phyloP scores from a whole-genome alignment of 2,329 filamentous ascomycete species.

The Aspergillus novoparasiticus region DNA sequence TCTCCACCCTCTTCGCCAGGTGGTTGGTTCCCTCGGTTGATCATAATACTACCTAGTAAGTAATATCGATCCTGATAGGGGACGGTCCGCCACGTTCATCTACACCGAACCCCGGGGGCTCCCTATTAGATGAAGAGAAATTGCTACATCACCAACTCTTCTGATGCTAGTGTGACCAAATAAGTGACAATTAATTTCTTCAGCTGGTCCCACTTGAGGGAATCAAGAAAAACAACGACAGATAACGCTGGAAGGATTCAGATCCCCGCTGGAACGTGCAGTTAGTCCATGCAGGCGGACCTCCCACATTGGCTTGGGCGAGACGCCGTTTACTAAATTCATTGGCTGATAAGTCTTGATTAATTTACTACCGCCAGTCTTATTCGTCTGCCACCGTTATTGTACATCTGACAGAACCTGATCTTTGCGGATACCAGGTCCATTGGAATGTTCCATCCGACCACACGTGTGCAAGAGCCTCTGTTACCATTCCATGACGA shows the following conservation, averaged over 20 bases:
- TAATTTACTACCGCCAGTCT: slow-evolving; percentile 1
- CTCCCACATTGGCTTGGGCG: neutral
- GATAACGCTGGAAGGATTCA: neutral
- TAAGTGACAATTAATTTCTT: neutral
- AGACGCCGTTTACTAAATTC: neutral
- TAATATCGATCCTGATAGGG: neutral
- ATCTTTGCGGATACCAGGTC: slow-evolving; percentile 1
- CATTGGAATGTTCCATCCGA: slow-evolving; percentile 13
- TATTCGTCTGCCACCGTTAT: slow-evolving; percentile 4
- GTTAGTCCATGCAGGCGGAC: slow-evolving; percentile 1
- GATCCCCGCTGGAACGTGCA: neutral
- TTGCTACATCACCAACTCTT: neutral
- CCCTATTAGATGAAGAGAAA: neutral
- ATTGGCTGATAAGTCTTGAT: neutral
- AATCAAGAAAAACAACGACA: neutral
- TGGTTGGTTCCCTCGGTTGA: neutral
- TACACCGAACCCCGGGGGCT: neutral
- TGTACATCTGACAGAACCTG: neutral
- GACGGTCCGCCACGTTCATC: slow-evolving; percentile 2
- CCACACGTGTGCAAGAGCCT: slow-evolving; percentile 14
- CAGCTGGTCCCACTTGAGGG: neutral
- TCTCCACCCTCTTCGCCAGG: neutral
- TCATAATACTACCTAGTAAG: neutral
- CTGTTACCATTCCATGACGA: slow-evolving; percentile 2
- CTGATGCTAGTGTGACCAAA: neutral